Conservation (phyloP, 345 rosid genomes). For the Citrus medica region DNA sequence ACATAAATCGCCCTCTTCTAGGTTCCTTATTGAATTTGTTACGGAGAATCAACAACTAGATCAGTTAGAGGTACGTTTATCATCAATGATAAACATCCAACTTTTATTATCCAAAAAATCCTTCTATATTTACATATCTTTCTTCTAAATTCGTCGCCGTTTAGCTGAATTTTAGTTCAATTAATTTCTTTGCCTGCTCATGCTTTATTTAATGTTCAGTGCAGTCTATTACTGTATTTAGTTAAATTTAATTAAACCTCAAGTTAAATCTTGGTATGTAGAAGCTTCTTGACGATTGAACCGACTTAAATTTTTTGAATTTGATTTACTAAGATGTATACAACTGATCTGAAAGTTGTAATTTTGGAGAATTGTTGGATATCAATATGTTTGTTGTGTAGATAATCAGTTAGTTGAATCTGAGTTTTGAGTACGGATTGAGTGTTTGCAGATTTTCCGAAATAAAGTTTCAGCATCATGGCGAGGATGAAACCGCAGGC, state of each 20-base stretch:
- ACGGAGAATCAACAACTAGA: not conserved
- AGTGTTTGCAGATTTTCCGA: constrained; percentile 8
- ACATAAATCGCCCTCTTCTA: not conserved
- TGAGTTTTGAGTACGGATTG: not conserved
- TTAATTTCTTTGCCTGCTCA: not conserved
- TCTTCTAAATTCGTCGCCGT: not conserved
- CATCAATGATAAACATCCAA: not conserved
- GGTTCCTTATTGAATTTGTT: not conserved
- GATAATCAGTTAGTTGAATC: not conserved
- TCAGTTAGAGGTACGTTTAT: constrained; percentile 7
- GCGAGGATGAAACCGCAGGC: constrained; percentile 89
- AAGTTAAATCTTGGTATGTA: not conserved
- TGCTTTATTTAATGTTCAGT: not conserved
- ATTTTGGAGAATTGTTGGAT: not conserved
- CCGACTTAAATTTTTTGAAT: not conserved
- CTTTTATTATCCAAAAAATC: not conserved
- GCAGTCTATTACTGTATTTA: not conserved
- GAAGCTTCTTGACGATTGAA: not conserved
- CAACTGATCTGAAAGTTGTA: not conserved
- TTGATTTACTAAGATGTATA: not conserved
- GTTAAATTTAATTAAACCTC: not conserved
- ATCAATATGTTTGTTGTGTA: not conserved
- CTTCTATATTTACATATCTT: not conserved
- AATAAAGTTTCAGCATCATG: constrained; percentile 30
- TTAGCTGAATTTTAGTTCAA: not conserved